These are phyloP conservation scores for Diaporthe sp. DNA, from an alignment of 2,329 filamentous ascomycete genomes.

Conservation along the genomic window DNA sequence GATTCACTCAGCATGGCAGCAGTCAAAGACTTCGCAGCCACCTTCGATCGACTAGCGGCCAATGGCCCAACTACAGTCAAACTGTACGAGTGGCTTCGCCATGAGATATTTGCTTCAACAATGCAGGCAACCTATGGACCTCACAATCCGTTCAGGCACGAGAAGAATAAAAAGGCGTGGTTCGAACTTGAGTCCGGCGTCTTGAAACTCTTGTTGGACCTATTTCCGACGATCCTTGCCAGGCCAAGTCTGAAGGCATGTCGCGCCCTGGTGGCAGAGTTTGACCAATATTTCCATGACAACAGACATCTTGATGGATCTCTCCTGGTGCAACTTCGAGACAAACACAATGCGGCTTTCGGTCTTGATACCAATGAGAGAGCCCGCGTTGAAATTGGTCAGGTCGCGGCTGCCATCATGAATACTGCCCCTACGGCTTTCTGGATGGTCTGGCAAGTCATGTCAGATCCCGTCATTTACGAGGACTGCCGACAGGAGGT, in stretches of 20 bases:
- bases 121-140: conserved; percentile 26
- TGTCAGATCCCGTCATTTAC: conserved; percentile 13
- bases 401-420: conserved; percentile 11
- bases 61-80: not conserved
- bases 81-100: conserved; percentile 22
- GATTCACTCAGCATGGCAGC: conserved; percentile 10
- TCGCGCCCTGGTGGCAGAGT: not conserved
- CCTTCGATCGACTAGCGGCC: not conserved
- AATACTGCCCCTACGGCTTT: conserved; percentile 25
- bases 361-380: conserved; percentile 11
- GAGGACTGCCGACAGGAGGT: not conserved
- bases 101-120: conserved; percentile 6
- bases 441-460: conserved; percentile 24
- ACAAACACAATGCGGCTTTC: conserved; percentile 28
- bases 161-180: not conserved
- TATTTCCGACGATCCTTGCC: not conserved
- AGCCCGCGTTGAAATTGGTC: conserved; percentile 23
- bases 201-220: not conserved
- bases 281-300: conserved; percentile 9
- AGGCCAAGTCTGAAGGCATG: not conserved
- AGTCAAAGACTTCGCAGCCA: not conserved
- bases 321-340: conserved; percentile 13
- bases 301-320: conserved; percentile 17
- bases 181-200: conserved; percentile 6
- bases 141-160: conserved; percentile 20